phyloP scores from a whole-genome alignment of 2,329 filamentous ascomycete genomes.

The Aspergillus felis region DNA sequence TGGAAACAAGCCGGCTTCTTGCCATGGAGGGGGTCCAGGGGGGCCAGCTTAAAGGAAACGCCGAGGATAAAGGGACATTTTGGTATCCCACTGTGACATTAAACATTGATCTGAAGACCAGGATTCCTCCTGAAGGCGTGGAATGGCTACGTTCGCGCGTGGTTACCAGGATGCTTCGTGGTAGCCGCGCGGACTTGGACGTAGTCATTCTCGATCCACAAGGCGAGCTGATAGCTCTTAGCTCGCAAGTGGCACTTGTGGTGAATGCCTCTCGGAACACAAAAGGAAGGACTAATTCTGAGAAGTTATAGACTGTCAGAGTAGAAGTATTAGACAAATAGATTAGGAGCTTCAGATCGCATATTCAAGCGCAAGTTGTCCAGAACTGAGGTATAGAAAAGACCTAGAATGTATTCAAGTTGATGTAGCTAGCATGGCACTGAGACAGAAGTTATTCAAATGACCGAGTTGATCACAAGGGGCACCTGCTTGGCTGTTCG shows the following conservation, averaged over 20 bases:
- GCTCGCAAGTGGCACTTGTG: conserved; percentile 5
- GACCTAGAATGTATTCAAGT: neutral
- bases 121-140: neutral
- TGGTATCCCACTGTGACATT: conserved; percentile 6
- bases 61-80: neutral
- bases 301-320: neutral
- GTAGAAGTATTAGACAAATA: neutral
- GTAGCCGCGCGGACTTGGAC: conserved; percentile 3
- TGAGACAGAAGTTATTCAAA: neutral
- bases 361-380: neutral
- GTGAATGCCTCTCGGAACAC: conserved; percentile 1
- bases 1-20: neutral
- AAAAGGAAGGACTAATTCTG: neutral
- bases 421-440: neutral
- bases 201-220: conserved; percentile 1
- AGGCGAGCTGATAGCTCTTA: conserved; percentile 1
- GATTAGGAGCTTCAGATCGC: neutral
- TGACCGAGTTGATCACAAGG: no score
- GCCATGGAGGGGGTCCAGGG: neutral
- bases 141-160: conserved; percentile 5
- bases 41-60: neutral
- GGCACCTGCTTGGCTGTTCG: no score
- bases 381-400: no score
- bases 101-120: conserved; percentile 4
- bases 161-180: conserved; percentile 5